Evolutionary conservation across 208 protist genomes (phyloP).

Genomic region (Leishmania martiniquensis): DNA sequence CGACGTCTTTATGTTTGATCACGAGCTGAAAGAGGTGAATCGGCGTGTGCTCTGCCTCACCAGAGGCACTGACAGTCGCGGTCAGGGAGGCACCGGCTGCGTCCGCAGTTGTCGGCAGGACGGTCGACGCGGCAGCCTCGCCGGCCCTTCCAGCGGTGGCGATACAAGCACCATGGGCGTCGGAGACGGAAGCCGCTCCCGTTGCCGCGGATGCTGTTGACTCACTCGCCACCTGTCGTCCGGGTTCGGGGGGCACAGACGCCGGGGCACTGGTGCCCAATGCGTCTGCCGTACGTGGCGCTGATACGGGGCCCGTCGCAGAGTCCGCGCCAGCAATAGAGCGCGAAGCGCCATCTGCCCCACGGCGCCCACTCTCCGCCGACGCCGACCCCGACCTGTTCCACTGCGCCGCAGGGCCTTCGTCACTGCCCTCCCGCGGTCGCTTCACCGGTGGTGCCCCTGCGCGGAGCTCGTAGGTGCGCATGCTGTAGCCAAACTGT

Average conservation of each 20-base stretch:
- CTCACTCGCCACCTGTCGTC: not conserved
- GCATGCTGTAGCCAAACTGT: conserved; percentile 79
- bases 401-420: not conserved
- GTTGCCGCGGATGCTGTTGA: not conserved
- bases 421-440: conserved; percentile 24
- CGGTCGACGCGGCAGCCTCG: not conserved
- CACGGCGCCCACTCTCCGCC: not conserved
- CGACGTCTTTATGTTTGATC: conserved; percentile 89
- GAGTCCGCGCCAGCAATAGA: not conserved
- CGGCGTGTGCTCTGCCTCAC: not conserved
- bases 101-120: not conserved
- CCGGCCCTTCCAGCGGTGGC: not conserved
- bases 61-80: not conserved
- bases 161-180: not conserved
- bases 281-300: not conserved
- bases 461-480: conserved; percentile 69
- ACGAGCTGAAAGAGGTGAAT: conserved; percentile 85
- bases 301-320: too few relatives aligned
- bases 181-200: not conserved
- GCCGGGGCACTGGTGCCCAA: not conserved
- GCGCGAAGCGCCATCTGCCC: not conserved
- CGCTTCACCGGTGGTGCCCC: conserved; percentile 58
- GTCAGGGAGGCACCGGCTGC: not conserved
- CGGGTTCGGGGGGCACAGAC: not conserved
- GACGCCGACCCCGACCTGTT: not conserved